Evolutionary conservation across 75 land plant species (phyloP).

Genomic region (Cryptomeria japonica): DNA sequence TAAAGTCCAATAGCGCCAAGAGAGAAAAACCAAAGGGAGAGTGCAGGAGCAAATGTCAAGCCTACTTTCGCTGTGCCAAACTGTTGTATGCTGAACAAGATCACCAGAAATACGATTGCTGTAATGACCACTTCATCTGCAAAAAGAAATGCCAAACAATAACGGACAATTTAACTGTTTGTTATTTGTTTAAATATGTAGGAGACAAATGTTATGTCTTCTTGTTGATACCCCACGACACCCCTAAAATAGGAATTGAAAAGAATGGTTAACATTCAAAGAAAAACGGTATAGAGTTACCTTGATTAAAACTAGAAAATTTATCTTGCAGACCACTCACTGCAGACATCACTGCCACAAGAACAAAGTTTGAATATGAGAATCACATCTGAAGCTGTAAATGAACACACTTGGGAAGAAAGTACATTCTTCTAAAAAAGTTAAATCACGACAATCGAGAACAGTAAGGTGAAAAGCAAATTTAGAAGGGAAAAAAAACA

Average conservation of each 20-base stretch:
- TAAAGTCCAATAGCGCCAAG: constrained; percentile 82
- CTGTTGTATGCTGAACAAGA: constrained; percentile 84
- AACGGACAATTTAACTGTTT: not conserved
- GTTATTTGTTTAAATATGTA: not conserved
- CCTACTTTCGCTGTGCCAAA: constrained; percentile 93
- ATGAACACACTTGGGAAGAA: not conserved
- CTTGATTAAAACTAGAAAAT: constrained; percentile 56
- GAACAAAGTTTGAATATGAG: constrained; percentile 8
- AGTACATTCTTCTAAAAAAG: not conserved
- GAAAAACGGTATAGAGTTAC: constrained; percentile 20
- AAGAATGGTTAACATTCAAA: not conserved
- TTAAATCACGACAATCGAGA: not conserved
- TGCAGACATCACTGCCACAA: constrained; percentile 83
- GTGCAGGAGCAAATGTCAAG: constrained; percentile 79
- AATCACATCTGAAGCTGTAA: not conserved
- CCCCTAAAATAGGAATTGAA: not conserved
- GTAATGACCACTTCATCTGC: constrained; percentile 78
- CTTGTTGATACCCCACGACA: not conserved
- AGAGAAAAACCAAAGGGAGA: constrained; percentile 80
- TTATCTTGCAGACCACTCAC: constrained; percentile 82
- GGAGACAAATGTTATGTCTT: not conserved
- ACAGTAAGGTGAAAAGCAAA: not conserved
- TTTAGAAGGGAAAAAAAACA: not conserved
- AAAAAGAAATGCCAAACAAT: constrained; percentile 2
- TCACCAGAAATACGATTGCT: constrained; percentile 62